Evolutionary conservation across 768 basidiomycete genomes (phyloP).

Genomic region (Amanita polypyramis): DNA sequence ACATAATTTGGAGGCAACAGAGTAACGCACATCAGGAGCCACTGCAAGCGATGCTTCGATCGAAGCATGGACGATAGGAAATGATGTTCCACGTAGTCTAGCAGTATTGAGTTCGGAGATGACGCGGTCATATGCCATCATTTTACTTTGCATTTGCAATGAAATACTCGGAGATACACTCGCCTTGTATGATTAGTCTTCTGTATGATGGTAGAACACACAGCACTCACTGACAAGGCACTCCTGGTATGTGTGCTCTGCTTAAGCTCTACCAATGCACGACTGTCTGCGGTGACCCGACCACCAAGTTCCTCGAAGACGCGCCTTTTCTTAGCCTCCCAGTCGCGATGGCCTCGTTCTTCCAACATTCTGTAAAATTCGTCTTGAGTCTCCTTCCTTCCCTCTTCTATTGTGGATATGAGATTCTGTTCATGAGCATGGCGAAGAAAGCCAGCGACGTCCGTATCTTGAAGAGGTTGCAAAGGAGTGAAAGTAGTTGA

Average conservation of each 20-base stretch:
- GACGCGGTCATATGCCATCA: conserved; percentile 92
- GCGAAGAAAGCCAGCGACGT: conserved; percentile 89
- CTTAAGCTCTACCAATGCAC: conserved; percentile 47
- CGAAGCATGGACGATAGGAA: conserved; percentile 64
- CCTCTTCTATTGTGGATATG: conserved; percentile 89
- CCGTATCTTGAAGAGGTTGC: conserved; percentile 90
- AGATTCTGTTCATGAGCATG: conserved; percentile 92
- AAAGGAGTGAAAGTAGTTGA: conserved; percentile 77
- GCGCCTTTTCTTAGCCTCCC: conserved; percentile 85
- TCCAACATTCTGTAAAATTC: conserved; percentile 78
- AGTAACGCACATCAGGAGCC: conserved; percentile 41
- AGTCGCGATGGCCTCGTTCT: conserved; percentile 64
- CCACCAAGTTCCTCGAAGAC: conserved; percentile 87
- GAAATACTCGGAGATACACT: conserved; percentile 43
- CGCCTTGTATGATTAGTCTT: conserved; percentile 14
- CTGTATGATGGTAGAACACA: neutral
- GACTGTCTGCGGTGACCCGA: conserved; percentile 43
- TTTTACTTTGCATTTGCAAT: conserved; percentile 82
- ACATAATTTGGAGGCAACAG: neutral
- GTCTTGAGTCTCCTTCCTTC: conserved; percentile 72
- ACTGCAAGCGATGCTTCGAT: conserved; percentile 56
- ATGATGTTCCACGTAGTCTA: conserved; percentile 61
- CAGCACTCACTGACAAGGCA: conserved; percentile 35
- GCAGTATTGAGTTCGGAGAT: conserved; percentile 70
- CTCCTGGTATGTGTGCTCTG: conserved; percentile 52